These are phyloP conservation scores for Ilyonectria mors-panacis DNA, from an alignment of 2,329 filamentous ascomycete genomes.

Conservation along the genomic window DNA sequence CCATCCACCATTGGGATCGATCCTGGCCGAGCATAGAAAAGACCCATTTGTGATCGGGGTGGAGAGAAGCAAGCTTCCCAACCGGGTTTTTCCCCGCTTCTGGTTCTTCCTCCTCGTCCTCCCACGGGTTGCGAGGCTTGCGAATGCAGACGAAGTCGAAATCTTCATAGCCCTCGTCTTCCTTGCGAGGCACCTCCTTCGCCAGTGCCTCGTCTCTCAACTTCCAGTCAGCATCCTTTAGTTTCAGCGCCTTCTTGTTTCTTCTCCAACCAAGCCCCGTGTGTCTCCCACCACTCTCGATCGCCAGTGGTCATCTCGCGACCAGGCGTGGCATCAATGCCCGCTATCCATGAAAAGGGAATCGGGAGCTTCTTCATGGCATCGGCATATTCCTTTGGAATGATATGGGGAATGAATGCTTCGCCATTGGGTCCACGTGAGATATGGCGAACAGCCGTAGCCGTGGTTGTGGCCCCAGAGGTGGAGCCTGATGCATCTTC, in stretches of 20 bases:
- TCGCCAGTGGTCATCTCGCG: constrained; percentile 34
- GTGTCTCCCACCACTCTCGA: constrained; percentile 41
- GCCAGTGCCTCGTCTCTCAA: constrained; percentile 37
- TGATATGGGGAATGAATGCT: neutral
- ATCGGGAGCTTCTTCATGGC: neutral
- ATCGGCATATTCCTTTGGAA: neutral
- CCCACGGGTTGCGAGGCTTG: neutral
- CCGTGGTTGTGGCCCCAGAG: neutral
- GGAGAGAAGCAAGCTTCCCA: constrained; percentile 38
- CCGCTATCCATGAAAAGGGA: constrained; percentile 2
- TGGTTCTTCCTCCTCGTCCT: neutral
- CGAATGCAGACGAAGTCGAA: constrained; percentile 43
- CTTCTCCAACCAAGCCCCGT: constrained; percentile 36
- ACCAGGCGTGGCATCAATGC: constrained; percentile 37
- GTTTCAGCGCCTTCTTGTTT: constrained; percentile 39
- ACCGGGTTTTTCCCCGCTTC: constrained; percentile 10
- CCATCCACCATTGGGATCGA: constrained; percentile 41
- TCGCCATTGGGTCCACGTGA: constrained; percentile 11
- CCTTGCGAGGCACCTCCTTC: constrained; percentile 22
- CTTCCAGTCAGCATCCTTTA: constrained; percentile 39
- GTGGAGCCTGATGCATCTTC: neutral
- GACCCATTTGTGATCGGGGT: constrained; percentile 36
- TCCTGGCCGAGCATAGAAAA: constrained; percentile 37
- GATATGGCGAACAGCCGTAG: neutral
- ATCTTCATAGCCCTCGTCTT: constrained; percentile 36